These are phyloP conservation scores for Diaporthe longicolla DNA, from an alignment of 2,329 filamentous ascomycete genomes.

Conservation along the genomic window DNA sequence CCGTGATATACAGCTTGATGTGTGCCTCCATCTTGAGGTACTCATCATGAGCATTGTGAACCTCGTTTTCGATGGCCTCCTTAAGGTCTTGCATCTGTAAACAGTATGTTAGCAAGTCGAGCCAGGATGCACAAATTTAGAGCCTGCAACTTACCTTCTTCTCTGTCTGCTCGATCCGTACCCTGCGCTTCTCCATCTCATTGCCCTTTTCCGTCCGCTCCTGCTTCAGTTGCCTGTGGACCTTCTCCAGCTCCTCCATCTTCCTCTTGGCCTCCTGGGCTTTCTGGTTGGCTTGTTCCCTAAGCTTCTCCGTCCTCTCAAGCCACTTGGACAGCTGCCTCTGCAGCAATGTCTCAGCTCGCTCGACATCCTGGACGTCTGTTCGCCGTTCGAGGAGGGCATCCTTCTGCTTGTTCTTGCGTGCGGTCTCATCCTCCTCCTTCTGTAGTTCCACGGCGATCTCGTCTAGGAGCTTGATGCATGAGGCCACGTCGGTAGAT, in stretches of 20 bases:
- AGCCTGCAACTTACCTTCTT: conserved; percentile 81
- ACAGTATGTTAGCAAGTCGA: conserved; percentile 46
- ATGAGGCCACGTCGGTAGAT: conserved; percentile 85
- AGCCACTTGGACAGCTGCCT: conserved; percentile 89
- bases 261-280: conserved; percentile 84
- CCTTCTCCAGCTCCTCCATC: conserved; percentile 89
- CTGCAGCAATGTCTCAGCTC: conserved; percentile 85
- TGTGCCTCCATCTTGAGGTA: conserved; percentile 98
- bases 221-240: conserved; percentile 85
- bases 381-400: conserved; percentile 89
- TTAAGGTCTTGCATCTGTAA: conserved; percentile 94
- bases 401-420: conserved; percentile 86
- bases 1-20: conserved; percentile 96
- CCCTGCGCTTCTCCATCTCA: conserved; percentile 91
- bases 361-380: conserved; percentile 91
- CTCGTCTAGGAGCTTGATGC: conserved; percentile 91
- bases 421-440: conserved; percentile 90
- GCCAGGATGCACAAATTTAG: conserved; percentile 18
- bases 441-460: conserved; percentile 86
- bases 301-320: conserved; percentile 87
- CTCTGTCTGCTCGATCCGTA: conserved; percentile 98
- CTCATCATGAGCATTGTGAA: conserved; percentile 90
- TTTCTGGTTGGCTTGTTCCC: conserved; percentile 85
- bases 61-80: conserved; percentile 96
- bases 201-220: conserved; percentile 89